Conservation (phyloP, 1,284 basidiomycete genomes). For the Apiotrichum veenhuisii region DNA sequence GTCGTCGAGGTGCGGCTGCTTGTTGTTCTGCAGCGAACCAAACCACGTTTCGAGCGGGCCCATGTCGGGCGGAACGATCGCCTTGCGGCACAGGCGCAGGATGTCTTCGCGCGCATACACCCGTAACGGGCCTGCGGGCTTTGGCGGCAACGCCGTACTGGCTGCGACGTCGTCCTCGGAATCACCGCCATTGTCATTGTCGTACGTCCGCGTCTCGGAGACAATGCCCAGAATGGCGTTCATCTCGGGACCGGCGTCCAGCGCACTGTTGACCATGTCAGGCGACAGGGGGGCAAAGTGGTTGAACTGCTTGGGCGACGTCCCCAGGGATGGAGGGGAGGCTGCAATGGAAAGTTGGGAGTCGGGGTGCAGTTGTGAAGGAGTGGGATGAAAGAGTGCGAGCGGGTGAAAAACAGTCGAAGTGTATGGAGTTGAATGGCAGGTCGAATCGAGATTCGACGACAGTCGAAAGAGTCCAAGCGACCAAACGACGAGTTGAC, state of each 20-base stretch:
- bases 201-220: not conserved
- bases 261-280: conserved; percentile 28
- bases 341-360: conserved; percentile 5
- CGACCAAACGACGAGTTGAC: too few species aligned
- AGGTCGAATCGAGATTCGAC: too few species aligned
- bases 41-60: conserved; percentile 18
- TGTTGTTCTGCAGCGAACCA: conserved; percentile 1
- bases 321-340: conserved; percentile 16
- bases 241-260: conserved; percentile 28
- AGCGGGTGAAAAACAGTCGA: too few species aligned
- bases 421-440: too few species aligned
- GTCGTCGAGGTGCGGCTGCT: conserved; percentile 25
- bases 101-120: conserved; percentile 16
- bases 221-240: conserved; percentile 24
- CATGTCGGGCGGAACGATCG: conserved; percentile 2
- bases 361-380: not conserved
- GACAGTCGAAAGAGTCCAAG: too few species aligned
- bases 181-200: not conserved
- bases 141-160: not conserved
- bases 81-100: conserved; percentile 9
- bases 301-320: conserved; percentile 34
- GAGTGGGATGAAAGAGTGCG: not conserved
- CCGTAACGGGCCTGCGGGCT: conserved; percentile 9
- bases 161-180: conserved; percentile 1
- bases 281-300: conserved; percentile 44